Evolutionary conservation across 2,329 filamentous ascomycete species (phyloP).

Genomic region (Fragosphaeria purpurea): DNA sequence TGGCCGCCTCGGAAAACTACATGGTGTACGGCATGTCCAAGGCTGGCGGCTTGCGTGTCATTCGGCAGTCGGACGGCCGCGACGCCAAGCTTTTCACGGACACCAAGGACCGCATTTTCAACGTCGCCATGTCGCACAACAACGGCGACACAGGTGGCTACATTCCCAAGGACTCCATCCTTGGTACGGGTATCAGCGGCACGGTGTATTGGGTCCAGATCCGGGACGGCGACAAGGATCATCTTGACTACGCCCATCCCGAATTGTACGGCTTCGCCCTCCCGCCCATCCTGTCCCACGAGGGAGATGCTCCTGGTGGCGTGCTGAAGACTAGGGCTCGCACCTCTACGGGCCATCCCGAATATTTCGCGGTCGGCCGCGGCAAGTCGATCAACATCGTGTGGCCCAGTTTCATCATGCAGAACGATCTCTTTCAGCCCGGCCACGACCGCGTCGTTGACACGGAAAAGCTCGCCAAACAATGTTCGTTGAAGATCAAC

Average conservation of each 20-base stretch:
- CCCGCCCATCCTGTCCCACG: conserved; percentile 73
- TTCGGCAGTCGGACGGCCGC: conserved; percentile 85
- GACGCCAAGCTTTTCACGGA: conserved; percentile 88
- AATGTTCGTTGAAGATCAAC: conserved; percentile 85
- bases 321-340: conserved; percentile 93
- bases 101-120: conserved; percentile 89
- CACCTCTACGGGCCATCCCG: conserved; percentile 76
- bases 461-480: conserved; percentile 75
- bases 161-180: conserved; percentile 65
- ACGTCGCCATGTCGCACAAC: conserved; percentile 71
- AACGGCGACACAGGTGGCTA: conserved; percentile 42
- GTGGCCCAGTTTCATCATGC: conserved; percentile 54
- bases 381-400: conserved; percentile 95
- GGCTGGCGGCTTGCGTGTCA: conserved; percentile 83
- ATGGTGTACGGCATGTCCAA: conserved; percentile 93
- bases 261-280: conserved; percentile 83
- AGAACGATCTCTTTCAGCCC: conserved; percentile 53
- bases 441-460: conserved; percentile 64
- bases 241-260: conserved; percentile 66
- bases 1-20: conserved; percentile 79
- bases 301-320: conserved; percentile 84
- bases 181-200: conserved; percentile 88
- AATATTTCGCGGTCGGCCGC: conserved; percentile 89
- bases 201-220: conserved; percentile 93
- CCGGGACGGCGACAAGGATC: conserved; percentile 65